Evolutionary conservation across 2,329 filamentous ascomycete genomes (phyloP).

Genomic region (Fusarium anguioides): DNA sequence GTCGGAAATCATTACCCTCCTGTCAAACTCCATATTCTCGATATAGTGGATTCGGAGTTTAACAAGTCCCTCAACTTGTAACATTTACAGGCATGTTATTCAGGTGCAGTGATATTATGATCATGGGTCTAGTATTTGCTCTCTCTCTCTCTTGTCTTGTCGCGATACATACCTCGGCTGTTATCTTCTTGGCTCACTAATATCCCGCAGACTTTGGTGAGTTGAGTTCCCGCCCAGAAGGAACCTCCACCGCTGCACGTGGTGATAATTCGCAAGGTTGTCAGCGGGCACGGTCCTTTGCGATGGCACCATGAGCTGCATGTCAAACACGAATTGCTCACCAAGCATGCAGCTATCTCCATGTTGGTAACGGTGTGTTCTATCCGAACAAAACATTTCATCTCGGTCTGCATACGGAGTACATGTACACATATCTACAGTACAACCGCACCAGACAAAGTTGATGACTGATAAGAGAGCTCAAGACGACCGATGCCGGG

Average conservation of each 20-base stretch:
- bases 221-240: constrained; percentile 13
- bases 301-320: constrained; percentile 32
- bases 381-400: constrained; percentile 8
- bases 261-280: constrained; percentile 27
- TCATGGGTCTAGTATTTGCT: not conserved
- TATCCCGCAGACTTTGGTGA: constrained; percentile 19
- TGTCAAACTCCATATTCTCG: not conserved
- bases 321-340: constrained; percentile 34
- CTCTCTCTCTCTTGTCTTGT: not conserved
- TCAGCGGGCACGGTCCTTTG: constrained; percentile 22
- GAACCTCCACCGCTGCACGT: constrained; percentile 23
- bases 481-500: not conserved
- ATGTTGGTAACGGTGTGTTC: constrained; percentile 20
- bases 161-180: constrained; percentile 11
- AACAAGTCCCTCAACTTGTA: constrained; percentile 6
- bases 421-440: constrained; percentile 1
- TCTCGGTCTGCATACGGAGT: constrained; percentile 19
- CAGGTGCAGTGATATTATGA: not conserved
- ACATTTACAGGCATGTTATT: constrained; percentile 1
- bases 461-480: not conserved
- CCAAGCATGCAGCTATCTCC: constrained; percentile 35
- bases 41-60: constrained; percentile 7
- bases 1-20: constrained; percentile 16
- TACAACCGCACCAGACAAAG: constrained; percentile 9
- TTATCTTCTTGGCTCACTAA: constrained; percentile 18